Conservation (phyloP, 257 asterid genomes). For the Plectranthus barbatus region DNA sequence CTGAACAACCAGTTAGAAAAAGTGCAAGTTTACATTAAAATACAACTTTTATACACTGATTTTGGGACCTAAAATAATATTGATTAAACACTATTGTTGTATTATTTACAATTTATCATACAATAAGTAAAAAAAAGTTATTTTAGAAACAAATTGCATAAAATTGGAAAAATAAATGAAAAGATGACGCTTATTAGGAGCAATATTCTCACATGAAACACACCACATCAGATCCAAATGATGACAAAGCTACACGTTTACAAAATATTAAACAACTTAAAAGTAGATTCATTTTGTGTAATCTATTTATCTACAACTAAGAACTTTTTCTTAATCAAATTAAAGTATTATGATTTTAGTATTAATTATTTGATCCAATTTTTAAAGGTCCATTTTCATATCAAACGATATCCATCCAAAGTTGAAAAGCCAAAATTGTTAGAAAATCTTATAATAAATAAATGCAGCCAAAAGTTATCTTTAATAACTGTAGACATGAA, state of each 20-base stretch:
- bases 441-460: not conserved
- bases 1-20: too few species aligned
- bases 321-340: not conserved
- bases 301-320: not conserved
- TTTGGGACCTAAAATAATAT: too few species aligned
- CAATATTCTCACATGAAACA: slow-evolving; percentile 18
- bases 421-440: not conserved
- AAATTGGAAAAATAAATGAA: not conserved
- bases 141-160: not conserved
- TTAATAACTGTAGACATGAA: too few species aligned
- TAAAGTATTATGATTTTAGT: not conserved
- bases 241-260: slow-evolving; percentile 21
- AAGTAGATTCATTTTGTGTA: not conserved
- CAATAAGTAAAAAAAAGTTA: too few species aligned
- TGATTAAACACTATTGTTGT: too few species aligned
- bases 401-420: not conserved
- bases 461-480: slow-evolving; percentile 1
- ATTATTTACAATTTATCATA: too few species aligned
- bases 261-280: slow-evolving; percentile 8
- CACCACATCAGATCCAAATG: slow-evolving; percentile 8
- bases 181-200: not conserved
- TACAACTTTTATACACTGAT: too few species aligned
- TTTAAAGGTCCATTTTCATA: not conserved
- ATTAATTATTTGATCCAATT: not conserved
- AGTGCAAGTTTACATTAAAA: too few species aligned